Evolutionary conservation across 2,329 filamentous ascomycete genomes (phyloP).

Genomic region (Ophiostoma perfectum): DNA sequence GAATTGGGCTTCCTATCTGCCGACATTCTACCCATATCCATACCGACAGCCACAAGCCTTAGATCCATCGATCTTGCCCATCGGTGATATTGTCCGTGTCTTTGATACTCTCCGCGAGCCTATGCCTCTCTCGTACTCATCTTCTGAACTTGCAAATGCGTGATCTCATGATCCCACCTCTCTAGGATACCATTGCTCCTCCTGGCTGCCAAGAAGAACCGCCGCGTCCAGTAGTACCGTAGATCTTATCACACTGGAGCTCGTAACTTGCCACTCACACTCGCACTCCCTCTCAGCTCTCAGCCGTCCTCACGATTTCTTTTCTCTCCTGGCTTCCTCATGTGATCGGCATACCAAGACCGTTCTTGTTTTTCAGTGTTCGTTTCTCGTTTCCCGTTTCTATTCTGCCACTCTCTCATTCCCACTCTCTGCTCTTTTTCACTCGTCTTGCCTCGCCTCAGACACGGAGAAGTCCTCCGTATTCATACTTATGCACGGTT

Average conservation of each 20-base stretch:
- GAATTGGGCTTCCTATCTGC: neutral
- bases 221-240: too few relatives aligned
- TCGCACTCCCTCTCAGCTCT: too few relatives aligned
- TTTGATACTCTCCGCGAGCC: neutral
- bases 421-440: neutral
- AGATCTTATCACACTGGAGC: neutral
- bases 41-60: neutral
- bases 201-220: too few relatives aligned
- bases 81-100: conserved; percentile 6
- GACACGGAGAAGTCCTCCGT: neutral
- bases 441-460: neutral
- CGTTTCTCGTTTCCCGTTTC: neutral
- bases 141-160: neutral
- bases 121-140: neutral
- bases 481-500: neutral
- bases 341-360: neutral
- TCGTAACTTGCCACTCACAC: neutral
- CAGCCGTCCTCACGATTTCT: neutral
- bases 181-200: too few relatives aligned
- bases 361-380: neutral
- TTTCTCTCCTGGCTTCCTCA: neutral
- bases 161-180: neutral
- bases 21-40: neutral
- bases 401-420: neutral
- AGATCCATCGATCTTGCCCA: neutral